These are phyloP conservation scores for Nicotiana otophora DNA, from an alignment of 257 asterid species.

Conservation along the genomic window DNA sequence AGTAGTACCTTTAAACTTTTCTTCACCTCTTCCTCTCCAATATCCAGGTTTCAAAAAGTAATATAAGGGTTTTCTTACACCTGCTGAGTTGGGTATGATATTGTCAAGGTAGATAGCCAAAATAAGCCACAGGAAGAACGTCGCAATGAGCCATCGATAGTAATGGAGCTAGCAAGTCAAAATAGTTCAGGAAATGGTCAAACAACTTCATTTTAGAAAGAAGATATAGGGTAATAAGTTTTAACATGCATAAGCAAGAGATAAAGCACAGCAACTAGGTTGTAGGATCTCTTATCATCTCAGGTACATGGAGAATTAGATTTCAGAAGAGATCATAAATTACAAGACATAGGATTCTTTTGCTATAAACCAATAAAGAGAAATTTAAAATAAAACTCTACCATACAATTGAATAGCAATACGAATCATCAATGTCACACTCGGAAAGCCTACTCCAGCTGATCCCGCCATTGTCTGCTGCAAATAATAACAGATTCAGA, in stretches of 20 bases:
- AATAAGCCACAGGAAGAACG: conserved; percentile 28
- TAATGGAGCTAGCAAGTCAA: conserved; percentile 20
- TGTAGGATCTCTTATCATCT: neutral
- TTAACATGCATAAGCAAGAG: neutral
- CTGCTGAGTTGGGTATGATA: conserved; percentile 27
- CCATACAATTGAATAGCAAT: conserved; percentile 22
- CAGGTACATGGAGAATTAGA: neutral
- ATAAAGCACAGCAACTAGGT: neutral
- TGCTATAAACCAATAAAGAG: neutral
- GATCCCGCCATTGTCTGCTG: neutral
- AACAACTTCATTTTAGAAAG: neutral
- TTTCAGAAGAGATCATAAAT: neutral
- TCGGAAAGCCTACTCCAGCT: conserved; percentile 18
- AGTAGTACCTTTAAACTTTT: conserved; percentile 13
- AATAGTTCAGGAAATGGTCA: conserved; percentile 1
- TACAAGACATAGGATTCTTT: neutral
- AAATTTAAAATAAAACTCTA: neutral
- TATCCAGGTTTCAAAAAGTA: conserved; percentile 29
- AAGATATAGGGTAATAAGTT: neutral
- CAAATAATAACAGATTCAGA: neutral
- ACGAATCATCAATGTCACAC: neutral
- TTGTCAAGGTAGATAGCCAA: conserved; percentile 34
- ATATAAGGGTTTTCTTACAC: conserved; percentile 19
- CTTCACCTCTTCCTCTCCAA: conserved; percentile 31
- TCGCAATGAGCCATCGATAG: conserved; percentile 15